These are phyloP conservation scores for Jacaranda mimosifolia DNA, from an alignment of 257 asterid genomes.

Conservation along the genomic window DNA sequence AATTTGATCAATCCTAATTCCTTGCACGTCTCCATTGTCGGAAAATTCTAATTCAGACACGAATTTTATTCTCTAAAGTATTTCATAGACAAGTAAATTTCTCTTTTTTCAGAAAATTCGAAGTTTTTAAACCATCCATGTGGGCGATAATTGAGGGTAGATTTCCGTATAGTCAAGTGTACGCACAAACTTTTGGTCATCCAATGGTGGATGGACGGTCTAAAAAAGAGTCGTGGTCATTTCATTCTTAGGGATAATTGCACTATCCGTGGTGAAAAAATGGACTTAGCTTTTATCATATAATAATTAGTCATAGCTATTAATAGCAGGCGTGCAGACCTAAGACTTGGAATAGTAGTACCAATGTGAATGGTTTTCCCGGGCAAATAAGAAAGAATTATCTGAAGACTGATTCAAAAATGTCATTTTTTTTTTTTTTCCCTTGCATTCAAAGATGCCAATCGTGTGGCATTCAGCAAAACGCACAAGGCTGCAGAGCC, in stretches of 20 bases:
- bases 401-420: constrained; percentile 17
- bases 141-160: background rate
- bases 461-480: constrained; percentile 60
- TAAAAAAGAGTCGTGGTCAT: constrained; percentile 34
- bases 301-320: constrained; percentile 7
- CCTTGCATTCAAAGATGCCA: constrained; percentile 60
- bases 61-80: background rate
- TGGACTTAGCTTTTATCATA: background rate
- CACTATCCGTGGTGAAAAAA: background rate
- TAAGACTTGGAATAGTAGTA: background rate
- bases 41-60: background rate
- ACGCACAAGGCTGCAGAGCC: constrained; percentile 38
- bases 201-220: constrained; percentile 38
- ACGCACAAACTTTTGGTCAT: constrained; percentile 15
- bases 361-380: background rate
- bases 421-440: background rate
- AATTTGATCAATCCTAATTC: background rate
- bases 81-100: no score
- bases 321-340: constrained; percentile 36
- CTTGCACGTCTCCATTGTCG: background rate
- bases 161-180: constrained; percentile 30
- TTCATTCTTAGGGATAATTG: constrained; percentile 37
- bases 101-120: no score
- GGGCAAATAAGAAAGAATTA: constrained; percentile 15
- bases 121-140: no score